Base-by-base conservation (phyloP, 2,329 filamentous ascomycete species). In the Fusarium heterosporum region DNA sequence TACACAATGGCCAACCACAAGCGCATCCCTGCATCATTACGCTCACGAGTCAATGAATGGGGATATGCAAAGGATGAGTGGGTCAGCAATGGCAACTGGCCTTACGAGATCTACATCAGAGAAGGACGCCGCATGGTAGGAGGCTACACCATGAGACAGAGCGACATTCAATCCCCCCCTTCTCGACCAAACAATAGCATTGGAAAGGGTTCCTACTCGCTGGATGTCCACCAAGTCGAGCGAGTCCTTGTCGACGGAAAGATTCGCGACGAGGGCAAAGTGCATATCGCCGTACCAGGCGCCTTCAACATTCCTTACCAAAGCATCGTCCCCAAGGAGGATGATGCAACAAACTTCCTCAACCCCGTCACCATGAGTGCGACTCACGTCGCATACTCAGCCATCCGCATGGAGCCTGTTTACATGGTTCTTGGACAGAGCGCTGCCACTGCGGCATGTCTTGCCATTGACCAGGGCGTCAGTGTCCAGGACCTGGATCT, bases 391-490 rank as follows among this genome's bases (percentile, higher is more conserved):
- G 65, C 64, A 1, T 52, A 61, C 11, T 68, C 64, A 1, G 60
- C 65, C 7, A 61, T 68, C 11, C 65, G 65, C 6, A 68, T 68
- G 65, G 65, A 68, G 41, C 65, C 64, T 7, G 68, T 60, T 3
- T 68, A 68, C 3, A 68, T 68, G 65, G 41, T 65, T 8, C 45
- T 68, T 40, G 65, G 65, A 3, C 64, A 68, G 19, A 67, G 65
- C 36, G 64, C 65, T 28, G 65, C 60, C 4, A 61, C 64, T 13
- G 65, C 65, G 3, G 65, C 65, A 4, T 60, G 65, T 14, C 52
- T 68, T 49, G 65, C 65, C 4, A 65, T 68, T 13, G 64, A 68
- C 14, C 65, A 68, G 32, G 65, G 64, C 3, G 64, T 68, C 12
- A 43, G 32, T 4, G 50, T 68, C 3, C 65, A 68, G 26, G 45